A percentile compares a stretch with the other conserved stretches of the same genome.
Conservation (phyloP, 805 yeast genomes). For the Candida fluviatilis region DNA sequence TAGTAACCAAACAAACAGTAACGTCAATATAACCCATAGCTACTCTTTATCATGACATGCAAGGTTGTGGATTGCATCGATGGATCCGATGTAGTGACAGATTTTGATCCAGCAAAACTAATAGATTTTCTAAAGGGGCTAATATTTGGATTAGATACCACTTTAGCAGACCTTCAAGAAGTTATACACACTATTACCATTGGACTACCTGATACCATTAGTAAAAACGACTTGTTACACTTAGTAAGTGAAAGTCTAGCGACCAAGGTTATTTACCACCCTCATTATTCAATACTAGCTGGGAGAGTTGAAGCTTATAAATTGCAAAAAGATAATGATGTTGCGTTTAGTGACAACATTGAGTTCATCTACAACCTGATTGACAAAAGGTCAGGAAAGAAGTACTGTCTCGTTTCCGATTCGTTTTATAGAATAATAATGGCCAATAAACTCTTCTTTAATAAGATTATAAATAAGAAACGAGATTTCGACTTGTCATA, state of each 20-base stretch:
- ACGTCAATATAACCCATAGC: too few relatives aligned
- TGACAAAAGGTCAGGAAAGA: constrained; percentile 9
- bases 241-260: constrained; percentile 33
- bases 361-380: constrained; percentile 8
- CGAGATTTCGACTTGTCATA: constrained; percentile 78
- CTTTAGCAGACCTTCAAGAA: constrained; percentile 12
- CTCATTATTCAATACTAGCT: constrained; percentile 32
- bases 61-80: not conserved
- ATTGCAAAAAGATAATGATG: constrained; percentile 16
- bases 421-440: constrained; percentile 60
- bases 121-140: constrained; percentile 8
- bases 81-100: constrained; percentile 1
- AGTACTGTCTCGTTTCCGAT: constrained; percentile 62
- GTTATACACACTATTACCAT: constrained; percentile 12
- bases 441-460: constrained; percentile 60
- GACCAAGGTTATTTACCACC: constrained; percentile 27
- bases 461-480: constrained; percentile 68
- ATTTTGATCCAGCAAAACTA: constrained; percentile 10
- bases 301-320: constrained; percentile 33
- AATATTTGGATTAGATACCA: constrained; percentile 11
- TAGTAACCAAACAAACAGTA: not conserved
- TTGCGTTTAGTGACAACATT: constrained; percentile 24
- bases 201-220: constrained; percentile 17
- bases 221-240: constrained; percentile 19
- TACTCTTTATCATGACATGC: not conserved